Evolutionary conservation across 108 stramenopile genomes (phyloP).

Genomic region (Cyclostephanos tholiformis): DNA sequence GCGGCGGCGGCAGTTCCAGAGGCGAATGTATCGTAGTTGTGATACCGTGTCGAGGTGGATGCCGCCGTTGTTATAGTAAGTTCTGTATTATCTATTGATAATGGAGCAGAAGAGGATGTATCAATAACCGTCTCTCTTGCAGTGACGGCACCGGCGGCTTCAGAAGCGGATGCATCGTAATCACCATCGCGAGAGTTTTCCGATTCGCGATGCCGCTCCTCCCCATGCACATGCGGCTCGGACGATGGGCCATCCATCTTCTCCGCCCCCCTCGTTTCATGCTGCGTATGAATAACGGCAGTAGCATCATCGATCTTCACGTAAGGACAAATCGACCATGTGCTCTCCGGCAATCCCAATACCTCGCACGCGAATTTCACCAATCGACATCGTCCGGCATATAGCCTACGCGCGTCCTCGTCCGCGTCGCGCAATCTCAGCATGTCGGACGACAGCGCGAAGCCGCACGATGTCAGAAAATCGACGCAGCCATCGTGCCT

Average conservation of each 20-base stretch:
- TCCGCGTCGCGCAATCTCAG: not conserved
- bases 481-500: conserved; percentile 43
- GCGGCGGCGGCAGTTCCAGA: not conserved
- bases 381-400: conserved; percentile 24
- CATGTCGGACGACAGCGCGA: conserved; percentile 9
- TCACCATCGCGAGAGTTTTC: too few relatives aligned
- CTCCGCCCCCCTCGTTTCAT: not conserved
- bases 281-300: too few relatives aligned
- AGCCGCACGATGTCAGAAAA: conserved; percentile 46
- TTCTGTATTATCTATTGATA: too few relatives aligned
- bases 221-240: too few relatives aligned
- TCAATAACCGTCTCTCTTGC: too few relatives aligned
- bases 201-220: too few relatives aligned
- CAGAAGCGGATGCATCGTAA: too few relatives aligned
- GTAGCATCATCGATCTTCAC: not conserved
- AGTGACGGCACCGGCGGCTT: too few relatives aligned
- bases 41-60: too few relatives aligned
- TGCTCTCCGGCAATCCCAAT: conserved; percentile 10
- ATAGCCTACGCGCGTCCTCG: not conserved
- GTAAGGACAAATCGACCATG: conserved; percentile 3
- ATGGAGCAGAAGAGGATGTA: too few relatives aligned
- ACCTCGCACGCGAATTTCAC: conserved; percentile 25
- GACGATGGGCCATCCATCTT: too few relatives aligned
- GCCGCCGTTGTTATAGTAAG: too few relatives aligned
- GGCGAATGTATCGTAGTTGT: not conserved